phyloP scores from a whole-genome alignment of 2,329 filamentous ascomycete genomes.

The Fusarium avenaceum region DNA sequence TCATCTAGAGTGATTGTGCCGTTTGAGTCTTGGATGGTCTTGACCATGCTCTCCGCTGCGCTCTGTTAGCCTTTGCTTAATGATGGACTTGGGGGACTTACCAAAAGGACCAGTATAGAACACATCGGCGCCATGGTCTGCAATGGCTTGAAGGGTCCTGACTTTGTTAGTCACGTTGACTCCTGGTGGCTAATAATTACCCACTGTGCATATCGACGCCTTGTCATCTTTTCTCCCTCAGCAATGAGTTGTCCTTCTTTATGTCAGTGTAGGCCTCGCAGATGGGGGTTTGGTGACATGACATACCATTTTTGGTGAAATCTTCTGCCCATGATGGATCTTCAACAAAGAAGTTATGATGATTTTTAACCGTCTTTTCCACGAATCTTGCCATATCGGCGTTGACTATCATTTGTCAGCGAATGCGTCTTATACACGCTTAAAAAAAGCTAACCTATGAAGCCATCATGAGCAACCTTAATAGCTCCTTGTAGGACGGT shows the following conservation, averaged over 20 bases:
- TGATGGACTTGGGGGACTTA: conserved; percentile 25
- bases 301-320: conserved; percentile 81
- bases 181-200: conserved; percentile 15
- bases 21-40: conserved; percentile 74
- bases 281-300: not conserved
- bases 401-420: conserved; percentile 64
- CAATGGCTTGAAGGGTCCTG: conserved; percentile 80
- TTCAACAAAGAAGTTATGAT: conserved; percentile 74
- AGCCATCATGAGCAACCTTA: conserved; percentile 79
- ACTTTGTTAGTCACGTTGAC: conserved; percentile 10
- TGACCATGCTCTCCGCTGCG: conserved; percentile 79
- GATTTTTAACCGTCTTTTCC: conserved; percentile 58
- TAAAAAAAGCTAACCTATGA: conserved; percentile 59
- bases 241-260: conserved; percentile 70
- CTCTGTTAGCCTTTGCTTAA: conserved; percentile 21
- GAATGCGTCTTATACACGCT: not conserved
- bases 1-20: conserved; percentile 91
- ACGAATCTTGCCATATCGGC: conserved; percentile 83
- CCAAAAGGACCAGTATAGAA: conserved; percentile 81
- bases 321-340: conserved; percentile 87
- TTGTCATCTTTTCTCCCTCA: conserved; percentile 82
- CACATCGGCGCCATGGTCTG: conserved; percentile 76
- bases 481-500: conserved; percentile 81
- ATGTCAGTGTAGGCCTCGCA: conserved; percentile 6
- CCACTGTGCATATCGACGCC: conserved; percentile 79